These are phyloP conservation scores for Fraxinus sp. DNA, from an alignment of 305 asterid genomes.

Conservation along the genomic window DNA sequence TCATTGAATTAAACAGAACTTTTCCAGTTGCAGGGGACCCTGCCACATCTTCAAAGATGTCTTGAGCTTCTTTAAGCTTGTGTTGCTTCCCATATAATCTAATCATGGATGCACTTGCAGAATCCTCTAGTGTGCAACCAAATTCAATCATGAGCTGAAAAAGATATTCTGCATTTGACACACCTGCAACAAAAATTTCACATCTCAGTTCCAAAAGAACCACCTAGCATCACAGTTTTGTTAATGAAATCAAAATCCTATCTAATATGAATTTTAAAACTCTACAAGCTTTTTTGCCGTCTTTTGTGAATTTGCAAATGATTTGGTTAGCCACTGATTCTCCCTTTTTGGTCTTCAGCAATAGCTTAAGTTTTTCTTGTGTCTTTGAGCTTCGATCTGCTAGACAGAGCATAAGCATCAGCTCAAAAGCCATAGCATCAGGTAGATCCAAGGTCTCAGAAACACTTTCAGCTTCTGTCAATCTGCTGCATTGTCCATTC, in stretches of 20 bases:
- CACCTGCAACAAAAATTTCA: slow-evolving; percentile 51
- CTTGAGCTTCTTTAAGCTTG: slow-evolving; percentile 52
- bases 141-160: slow-evolving; percentile 49
- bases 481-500: slow-evolving; percentile 38
- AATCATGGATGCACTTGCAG: slow-evolving; percentile 69
- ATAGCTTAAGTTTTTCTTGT: slow-evolving; percentile 43
- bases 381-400: slow-evolving; percentile 40
- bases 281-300: slow-evolving; percentile 45
- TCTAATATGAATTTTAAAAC: background rate
- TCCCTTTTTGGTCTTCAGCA: slow-evolving; percentile 61
- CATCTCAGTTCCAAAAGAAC: slow-evolving; percentile 23
- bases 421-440: slow-evolving; percentile 52
- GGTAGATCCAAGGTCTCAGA: slow-evolving; percentile 40
- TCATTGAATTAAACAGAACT: slow-evolving; percentile 50
- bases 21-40: slow-evolving; percentile 38
- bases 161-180: slow-evolving; percentile 50
- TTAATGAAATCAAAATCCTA: background rate
- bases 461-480: slow-evolving; percentile 32
- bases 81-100: slow-evolving; percentile 61
- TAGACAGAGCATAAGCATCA: slow-evolving; percentile 57
- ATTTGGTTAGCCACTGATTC: slow-evolving; percentile 58
- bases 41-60: slow-evolving; percentile 49
- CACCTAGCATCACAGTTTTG: slow-evolving; percentile 7
- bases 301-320: slow-evolving; percentile 55
- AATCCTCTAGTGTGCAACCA: slow-evolving; percentile 54